These are phyloP conservation scores for Rhodomyrtus psidioides DNA, from an alignment of 441 rosid genomes.

Conservation along the genomic window DNA sequence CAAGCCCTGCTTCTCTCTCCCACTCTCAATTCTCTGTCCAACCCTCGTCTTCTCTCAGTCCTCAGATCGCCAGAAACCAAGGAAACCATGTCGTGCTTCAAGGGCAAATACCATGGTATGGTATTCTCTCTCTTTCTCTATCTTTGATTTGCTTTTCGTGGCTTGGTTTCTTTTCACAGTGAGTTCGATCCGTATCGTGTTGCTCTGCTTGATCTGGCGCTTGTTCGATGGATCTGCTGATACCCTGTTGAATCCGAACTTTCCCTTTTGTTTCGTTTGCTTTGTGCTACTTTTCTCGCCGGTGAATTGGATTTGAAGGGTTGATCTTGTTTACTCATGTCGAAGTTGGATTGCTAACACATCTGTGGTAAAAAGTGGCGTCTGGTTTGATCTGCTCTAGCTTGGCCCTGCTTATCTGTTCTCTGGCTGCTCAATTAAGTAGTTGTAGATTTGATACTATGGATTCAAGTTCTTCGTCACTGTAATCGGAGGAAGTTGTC, in stretches of 20 bases:
- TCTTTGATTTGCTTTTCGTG: neutral
- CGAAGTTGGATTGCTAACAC: neutral
- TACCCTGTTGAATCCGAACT: neutral
- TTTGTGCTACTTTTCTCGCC: neutral
- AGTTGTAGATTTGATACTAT: neutral
- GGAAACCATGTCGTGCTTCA: slow-evolving; percentile 12
- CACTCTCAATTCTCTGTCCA: neutral
- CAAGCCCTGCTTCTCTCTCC: neutral
- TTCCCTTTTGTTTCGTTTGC: neutral
- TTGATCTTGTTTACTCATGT: neutral
- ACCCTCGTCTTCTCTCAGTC: neutral
- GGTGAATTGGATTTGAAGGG: neutral
- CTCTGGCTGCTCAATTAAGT: neutral
- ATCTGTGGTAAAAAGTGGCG: neutral
- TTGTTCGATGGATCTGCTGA: too few relatives aligned
- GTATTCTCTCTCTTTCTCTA: neutral
- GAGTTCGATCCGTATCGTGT: neutral
- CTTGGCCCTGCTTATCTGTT: neutral
- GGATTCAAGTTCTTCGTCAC: neutral
- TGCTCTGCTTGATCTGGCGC: neutral
- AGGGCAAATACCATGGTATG: slow-evolving; percentile 10
- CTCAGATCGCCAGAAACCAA: neutral
- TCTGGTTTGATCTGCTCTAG: neutral
- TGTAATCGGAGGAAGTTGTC: neutral
- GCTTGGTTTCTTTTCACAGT: neutral